Conservation (phyloP, 179 eudicot genomes). For the Dionaea muscipula region DNA sequence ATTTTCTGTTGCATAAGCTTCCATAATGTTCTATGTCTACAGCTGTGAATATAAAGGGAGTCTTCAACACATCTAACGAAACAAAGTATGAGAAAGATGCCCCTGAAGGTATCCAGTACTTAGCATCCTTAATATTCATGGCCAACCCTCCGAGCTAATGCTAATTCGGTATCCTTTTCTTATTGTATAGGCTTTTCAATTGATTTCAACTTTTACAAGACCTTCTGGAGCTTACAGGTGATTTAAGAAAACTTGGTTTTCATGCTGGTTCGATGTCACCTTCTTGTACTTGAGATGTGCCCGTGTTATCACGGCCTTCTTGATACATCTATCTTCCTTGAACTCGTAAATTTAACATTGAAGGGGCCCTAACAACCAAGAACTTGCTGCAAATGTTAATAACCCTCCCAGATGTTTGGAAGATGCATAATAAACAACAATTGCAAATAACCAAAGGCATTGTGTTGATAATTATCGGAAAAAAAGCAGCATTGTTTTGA, state of each 20-base stretch:
- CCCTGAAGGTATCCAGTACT: constrained; percentile 70
- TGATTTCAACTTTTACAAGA: constrained; percentile 97
- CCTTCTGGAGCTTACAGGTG: constrained; percentile 99
- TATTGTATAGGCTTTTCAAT: constrained; percentile 57
- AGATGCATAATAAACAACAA: too few species aligned
- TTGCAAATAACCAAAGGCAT: too few species aligned
- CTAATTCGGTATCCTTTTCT: constrained; percentile 6
- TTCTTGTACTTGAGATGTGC: too few species aligned
- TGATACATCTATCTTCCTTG: too few species aligned
- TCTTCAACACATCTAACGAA: constrained; percentile 94
- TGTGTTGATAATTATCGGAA: too few species aligned
- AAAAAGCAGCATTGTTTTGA: too few species aligned
- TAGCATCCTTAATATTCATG: background rate
- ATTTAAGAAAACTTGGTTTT: constrained; percentile 5
- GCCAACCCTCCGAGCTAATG: constrained; percentile 8
- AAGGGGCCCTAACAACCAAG: too few species aligned
- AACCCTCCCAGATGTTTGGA: too few species aligned
- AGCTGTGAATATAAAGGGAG: constrained; percentile 99
- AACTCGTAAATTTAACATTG: too few species aligned
- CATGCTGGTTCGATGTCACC: too few species aligned
- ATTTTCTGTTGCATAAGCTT: background rate
- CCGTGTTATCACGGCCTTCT: too few species aligned
- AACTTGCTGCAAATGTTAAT: too few species aligned
- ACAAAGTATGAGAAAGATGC: constrained; percentile 87
- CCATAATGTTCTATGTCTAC: constrained; percentile 19